Evolutionary conservation across 1,284 basidiomycete genomes (phyloP).

Genomic region (Flammula alnicola): DNA sequence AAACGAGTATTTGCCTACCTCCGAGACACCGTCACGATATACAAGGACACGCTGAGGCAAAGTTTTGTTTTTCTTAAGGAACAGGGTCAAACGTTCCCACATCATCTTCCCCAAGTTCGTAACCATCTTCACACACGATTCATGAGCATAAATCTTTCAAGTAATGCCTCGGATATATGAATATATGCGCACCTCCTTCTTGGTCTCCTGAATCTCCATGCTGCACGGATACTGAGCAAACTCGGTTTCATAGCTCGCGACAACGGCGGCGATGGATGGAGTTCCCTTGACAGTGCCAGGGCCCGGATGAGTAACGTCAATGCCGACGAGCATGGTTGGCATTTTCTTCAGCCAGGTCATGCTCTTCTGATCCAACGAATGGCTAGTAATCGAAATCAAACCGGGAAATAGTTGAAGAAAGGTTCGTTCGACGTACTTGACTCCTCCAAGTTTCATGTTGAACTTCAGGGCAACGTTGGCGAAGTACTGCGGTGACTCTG

Average conservation of each 20-base stretch:
- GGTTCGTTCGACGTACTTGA: conserved; percentile 51
- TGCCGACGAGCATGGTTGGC: conserved; percentile 80
- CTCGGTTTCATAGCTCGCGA: conserved; percentile 66
- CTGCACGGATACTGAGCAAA: conserved; percentile 75
- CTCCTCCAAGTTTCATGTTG: conserved; percentile 81
- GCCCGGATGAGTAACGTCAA: conserved; percentile 84
- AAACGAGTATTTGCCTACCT: conserved; percentile 44
- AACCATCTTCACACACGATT: no score
- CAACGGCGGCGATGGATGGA: conserved; percentile 82
- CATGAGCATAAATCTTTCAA: conserved; percentile 3
- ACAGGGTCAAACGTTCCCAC: conserved; percentile 62
- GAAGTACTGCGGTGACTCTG: conserved; percentile 71
- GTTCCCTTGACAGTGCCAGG: conserved; percentile 65
- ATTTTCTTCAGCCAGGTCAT: conserved; percentile 58
- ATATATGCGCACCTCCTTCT: conserved; percentile 65
- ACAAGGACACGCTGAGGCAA: conserved; percentile 71
- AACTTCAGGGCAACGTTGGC: conserved; percentile 81
- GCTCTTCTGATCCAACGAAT: conserved; percentile 55
- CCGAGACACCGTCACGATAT: conserved; percentile 80
- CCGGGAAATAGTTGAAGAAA: not conserved
- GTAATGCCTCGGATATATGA: not conserved
- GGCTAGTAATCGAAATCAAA: conserved; percentile 38
- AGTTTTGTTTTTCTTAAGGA: conserved; percentile 46
- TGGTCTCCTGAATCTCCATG: conserved; percentile 71
- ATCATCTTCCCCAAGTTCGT: conserved; percentile 72